Evolutionary conservation across 2,329 filamentous ascomycete genomes (phyloP), one percentile per base, ranked within the genome.

Genomic region (Seiridium cupressi): DNA sequence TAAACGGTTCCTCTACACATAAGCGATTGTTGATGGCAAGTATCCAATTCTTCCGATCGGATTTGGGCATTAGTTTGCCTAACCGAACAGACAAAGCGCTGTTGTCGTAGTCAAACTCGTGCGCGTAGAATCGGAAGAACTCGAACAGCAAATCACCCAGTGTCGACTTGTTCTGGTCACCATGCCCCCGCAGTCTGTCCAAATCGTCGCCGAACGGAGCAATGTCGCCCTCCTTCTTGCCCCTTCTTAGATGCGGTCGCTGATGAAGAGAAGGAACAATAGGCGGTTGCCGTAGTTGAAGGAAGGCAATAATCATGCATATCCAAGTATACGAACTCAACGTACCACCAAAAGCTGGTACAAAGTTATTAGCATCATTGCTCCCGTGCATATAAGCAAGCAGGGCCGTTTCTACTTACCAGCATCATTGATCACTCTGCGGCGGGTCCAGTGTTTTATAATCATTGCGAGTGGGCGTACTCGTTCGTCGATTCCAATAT

Each of bases 261-360:
- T 93, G 89, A 72, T 98, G 95, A 40, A 99, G 81, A 13, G 91
- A 87, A 3, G 95, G 95, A 31, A 99, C 77, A 58, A 99, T 86
- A 0, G 94, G 91, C 13, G 92, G 91, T 61, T 89, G 84, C 68
- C 93, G 88, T 56, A 92, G 90, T 76, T 99, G 95, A 34, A 99
- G 83, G 71, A 98, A 99, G 67, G 93, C 96, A 72, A 99, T 90
- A 66, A 98, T 96, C 82, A 99, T 87, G 76, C 95, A 99, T 72
- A 98, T 98, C 95, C 95, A 99, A 31, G 95, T 97, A 73, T 99
- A 99, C 18, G 95, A 99, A 75, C 94, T 98, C 62, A 99, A 82
- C 5, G 95, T 99, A 60, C 92, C 93, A 63, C 95, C 93, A 72
- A 93, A 92, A 61, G 91, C 95, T 96, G 72, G 40, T 60, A 26